Evolutionary conservation across 2,329 filamentous ascomycete species (phyloP).

Genomic region (Helotiales sp.): DNA sequence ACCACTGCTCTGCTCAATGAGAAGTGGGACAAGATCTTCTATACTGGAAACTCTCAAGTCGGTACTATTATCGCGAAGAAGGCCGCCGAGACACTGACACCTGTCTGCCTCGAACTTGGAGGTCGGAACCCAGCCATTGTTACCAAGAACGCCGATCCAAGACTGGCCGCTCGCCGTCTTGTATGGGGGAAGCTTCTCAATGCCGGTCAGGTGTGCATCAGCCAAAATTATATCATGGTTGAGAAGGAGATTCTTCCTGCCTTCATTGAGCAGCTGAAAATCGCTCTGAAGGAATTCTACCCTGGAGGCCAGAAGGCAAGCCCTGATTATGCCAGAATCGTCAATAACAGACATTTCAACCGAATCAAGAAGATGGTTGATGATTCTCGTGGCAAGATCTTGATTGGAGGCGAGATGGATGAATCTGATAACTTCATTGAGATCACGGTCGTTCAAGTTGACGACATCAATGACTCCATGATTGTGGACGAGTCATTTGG

Average conservation of each 20-base stretch:
- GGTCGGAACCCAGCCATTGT: slow-evolving; percentile 92
- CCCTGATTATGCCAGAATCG: slow-evolving; percentile 77
- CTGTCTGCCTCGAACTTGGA: slow-evolving; percentile 87
- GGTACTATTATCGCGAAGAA: slow-evolving; percentile 89
- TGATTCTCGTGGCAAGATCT: slow-evolving; percentile 77
- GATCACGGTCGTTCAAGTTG: slow-evolving; percentile 87
- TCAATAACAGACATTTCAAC: slow-evolving; percentile 79
- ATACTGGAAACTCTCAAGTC: slow-evolving; percentile 80
- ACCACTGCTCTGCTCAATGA: slow-evolving; percentile 81
- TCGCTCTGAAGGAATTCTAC: slow-evolving; percentile 76
- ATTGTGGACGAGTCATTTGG: slow-evolving; percentile 88
- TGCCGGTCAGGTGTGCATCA: slow-evolving; percentile 89
- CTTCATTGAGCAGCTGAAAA: slow-evolving; percentile 77
- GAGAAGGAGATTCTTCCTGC: slow-evolving; percentile 73
- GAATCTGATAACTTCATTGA: slow-evolving; percentile 83
- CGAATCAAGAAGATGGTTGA: slow-evolving; percentile 94
- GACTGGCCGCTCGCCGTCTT: slow-evolving; percentile 80
- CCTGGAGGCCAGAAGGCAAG: slow-evolving; percentile 81
- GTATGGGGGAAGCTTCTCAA: slow-evolving; percentile 89
- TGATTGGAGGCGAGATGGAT: slow-evolving; percentile 85
- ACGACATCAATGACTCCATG: slow-evolving; percentile 75
- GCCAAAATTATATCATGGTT: slow-evolving; percentile 89
- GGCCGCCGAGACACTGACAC: slow-evolving; percentile 86
- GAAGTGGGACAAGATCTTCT: slow-evolving; percentile 98
- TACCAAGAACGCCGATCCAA: slow-evolving; percentile 79